phyloP scores from a whole-genome alignment of 225 moss, liverwort and hornwort species.

The Bryoerythrophyllum caledonicum region DNA sequence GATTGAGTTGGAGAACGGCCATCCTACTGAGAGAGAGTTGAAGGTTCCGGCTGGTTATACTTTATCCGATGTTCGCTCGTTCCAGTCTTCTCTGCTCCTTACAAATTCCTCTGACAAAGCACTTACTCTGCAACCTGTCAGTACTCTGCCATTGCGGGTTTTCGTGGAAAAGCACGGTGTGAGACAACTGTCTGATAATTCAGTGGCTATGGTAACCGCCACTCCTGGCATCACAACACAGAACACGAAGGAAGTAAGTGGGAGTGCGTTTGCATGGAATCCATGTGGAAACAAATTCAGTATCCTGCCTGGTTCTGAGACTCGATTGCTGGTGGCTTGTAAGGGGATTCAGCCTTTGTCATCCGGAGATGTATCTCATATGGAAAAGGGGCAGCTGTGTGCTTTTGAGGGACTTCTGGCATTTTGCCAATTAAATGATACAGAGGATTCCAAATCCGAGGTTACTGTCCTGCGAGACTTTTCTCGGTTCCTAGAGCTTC shows the following conservation, averaged over 20 bases:
- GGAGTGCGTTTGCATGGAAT: conserved; percentile 38
- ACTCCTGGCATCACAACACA: conserved; percentile 12
- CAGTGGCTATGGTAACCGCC: conserved; percentile 16
- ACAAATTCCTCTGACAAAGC: conserved; percentile 53
- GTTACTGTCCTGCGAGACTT: conserved; percentile 25
- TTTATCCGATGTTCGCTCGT: conserved; percentile 60
- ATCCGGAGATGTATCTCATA: conserved; percentile 46
- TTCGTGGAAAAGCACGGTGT: conserved; percentile 37
- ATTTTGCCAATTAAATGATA: conserved; percentile 41
- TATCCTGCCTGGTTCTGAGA: conserved; percentile 49
- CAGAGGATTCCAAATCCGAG: conserved; percentile 19
- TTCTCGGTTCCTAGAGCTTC: conserved; percentile 60
- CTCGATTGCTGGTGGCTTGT: conserved; percentile 58
- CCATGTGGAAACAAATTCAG: conserved; percentile 61
- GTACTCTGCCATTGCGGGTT: conserved; percentile 65
- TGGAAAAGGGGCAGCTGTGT: conserved; percentile 56
- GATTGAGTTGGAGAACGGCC: conserved; percentile 24
- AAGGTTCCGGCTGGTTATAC: conserved; percentile 32
- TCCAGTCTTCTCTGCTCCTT: conserved; percentile 68
- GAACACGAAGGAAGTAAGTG: conserved; percentile 24
- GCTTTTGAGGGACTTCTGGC: conserved; percentile 73
- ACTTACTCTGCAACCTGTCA: conserved; percentile 71
- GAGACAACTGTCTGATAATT: conserved; percentile 25
- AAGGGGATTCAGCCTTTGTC: conserved; percentile 51
- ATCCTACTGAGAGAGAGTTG: conserved; percentile 24